Conservation (phyloP, 139 green algal genomes). For the Edaphochlamys debaryana region DNA sequence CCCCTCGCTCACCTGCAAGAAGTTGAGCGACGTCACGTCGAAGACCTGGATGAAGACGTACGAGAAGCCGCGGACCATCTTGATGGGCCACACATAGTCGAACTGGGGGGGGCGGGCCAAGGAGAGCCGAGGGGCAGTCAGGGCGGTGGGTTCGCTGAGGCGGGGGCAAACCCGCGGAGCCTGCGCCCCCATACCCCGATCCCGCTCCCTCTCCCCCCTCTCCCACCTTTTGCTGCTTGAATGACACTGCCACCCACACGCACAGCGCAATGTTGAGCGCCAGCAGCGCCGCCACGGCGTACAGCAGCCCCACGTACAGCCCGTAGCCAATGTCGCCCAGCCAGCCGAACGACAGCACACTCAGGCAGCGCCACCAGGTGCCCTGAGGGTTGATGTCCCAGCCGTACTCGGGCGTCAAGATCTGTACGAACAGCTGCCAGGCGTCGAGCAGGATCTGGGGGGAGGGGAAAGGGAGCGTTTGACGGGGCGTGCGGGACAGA, state of each 20-base stretch:
- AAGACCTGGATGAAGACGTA: slow-evolving; percentile 15
- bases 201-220: no score
- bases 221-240: slow-evolving; percentile 26
- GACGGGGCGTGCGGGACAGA: no score
- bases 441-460: not conserved
- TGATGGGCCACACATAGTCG: slow-evolving; percentile 15
- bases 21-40: slow-evolving; percentile 18
- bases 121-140: no score
- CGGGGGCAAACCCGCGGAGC: no score
- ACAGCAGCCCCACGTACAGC: not conserved
- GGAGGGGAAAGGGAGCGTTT: no score
- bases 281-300: not conserved
- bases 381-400: not conserved
- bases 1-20: no score
- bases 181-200: no score
- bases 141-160: no score
- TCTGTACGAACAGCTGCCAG: not conserved
- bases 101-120: no score
- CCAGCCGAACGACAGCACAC: not conserved
- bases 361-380: not conserved
- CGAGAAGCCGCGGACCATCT: not conserved
- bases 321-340: not conserved
- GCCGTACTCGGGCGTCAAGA: not conserved
- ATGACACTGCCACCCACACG: not conserved
- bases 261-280: slow-evolving; percentile 1